A percentile compares a stretch with the other conserved stretches of the same genome.
These are phyloP conservation scores for Yarrowia hollandica DNA, from an alignment of 805 yeast species.

Conservation along the genomic window DNA sequence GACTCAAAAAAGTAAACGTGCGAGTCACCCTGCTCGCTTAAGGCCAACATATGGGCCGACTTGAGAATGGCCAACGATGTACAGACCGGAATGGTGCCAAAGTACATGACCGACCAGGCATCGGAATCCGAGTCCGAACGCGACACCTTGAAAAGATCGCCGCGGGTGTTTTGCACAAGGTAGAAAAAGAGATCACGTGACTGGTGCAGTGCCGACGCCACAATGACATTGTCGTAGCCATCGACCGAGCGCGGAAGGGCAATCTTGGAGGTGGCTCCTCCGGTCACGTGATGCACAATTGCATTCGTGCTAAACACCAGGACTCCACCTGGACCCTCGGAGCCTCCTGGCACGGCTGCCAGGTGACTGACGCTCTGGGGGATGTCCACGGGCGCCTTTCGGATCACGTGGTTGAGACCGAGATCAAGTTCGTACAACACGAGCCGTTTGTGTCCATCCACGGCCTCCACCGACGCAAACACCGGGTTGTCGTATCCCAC, in stretches of 20 bases:
- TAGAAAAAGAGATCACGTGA: constrained; percentile 65
- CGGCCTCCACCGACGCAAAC: constrained; percentile 77
- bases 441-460: constrained; percentile 43
- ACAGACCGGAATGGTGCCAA: constrained; percentile 71
- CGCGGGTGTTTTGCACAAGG: constrained; percentile 65
- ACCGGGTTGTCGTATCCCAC: constrained; percentile 79
- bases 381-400: constrained; percentile 48
- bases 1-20: constrained; percentile 74
- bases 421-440: constrained; percentile 80
- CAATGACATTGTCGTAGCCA: constrained; percentile 41
- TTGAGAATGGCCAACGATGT: constrained; percentile 59
- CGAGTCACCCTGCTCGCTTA: constrained; percentile 62
- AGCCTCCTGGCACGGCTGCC: constrained; percentile 69
- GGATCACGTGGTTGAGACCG: constrained; percentile 76
- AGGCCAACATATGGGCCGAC: constrained; percentile 74
- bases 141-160: constrained; percentile 73
- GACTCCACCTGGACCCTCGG: constrained; percentile 70
- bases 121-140: constrained; percentile 43
- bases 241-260: background rate
- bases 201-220: constrained; percentile 63
- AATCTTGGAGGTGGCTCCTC: constrained; percentile 31
- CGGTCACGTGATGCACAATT: background rate
- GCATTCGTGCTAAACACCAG: constrained; percentile 50
- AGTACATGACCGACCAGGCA: constrained; percentile 57
- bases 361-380: constrained; percentile 51